Base-by-base conservation (phyloP, 768 basidiomycete genomes). In the Rossbeevera mucosa region DNA sequence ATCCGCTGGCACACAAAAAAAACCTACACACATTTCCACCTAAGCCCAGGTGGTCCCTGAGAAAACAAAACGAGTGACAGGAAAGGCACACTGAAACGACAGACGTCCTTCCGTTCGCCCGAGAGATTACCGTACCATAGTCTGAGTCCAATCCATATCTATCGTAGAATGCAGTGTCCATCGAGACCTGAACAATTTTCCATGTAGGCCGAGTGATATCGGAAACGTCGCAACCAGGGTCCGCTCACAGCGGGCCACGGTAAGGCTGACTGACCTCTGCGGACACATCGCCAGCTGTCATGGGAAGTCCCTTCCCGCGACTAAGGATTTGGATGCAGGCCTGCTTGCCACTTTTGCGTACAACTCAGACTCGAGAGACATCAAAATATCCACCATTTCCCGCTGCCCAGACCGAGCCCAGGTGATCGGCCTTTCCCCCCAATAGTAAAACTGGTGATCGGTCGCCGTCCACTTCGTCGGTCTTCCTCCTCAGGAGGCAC, bases 401-500 rank as follows among this genome's bases (percentile, higher is more conserved):
- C 68, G 50, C 51, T 45, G n/a, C 68, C 64, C 42, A 69, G 45
- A 13, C 64, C 68, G 21, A 66, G 55, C 12, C 61, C 52, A 50
- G 61, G 44, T 48, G 58, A 49, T 49, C 64, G 60, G 13, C 62
- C 50, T 20, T 50, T 59, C 9, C 54, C 56, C 8, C 59, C 61
- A 16, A 63, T 36, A n/a, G 50, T 33, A 45, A 68, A 56, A 24
- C 54, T 43, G 3, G 47, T 8, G 1, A 48, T 18, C 45, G 68
- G 48, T 59, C 56, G 53, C 47, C 64, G 56, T 51, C 55, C 47
- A 61, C 60, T 4, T 59, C 60, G 59, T 48, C 65, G 68, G 16
- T 74, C 76, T 44, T 74, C 71, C 31, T 69, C 68, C 22, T 74
- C 78, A 1, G 81, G 76, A 14, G 85, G 85, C 20, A 72, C 73